phyloP scores from a whole-genome alignment of 202 grass and related monocot species.

The Setaria italica region DNA sequence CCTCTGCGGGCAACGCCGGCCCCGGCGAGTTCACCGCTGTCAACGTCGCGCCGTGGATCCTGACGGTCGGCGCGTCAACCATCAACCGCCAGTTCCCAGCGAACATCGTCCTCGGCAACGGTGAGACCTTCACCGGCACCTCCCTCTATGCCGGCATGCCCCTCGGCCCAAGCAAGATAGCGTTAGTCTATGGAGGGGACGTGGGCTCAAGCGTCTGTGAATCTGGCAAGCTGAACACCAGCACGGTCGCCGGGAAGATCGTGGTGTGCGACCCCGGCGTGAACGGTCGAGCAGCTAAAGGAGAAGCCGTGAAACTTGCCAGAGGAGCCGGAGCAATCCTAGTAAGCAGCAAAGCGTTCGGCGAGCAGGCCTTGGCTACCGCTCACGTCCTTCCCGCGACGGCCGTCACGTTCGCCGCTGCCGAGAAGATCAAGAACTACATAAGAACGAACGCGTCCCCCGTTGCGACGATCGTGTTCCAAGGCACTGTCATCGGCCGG shows the following conservation, averaged over 20 bases:
- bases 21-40: conserved; percentile 7
- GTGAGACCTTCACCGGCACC: conserved; percentile 13
- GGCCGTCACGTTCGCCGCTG: conserved; percentile 5
- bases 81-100: conserved; percentile 51
- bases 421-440: conserved; percentile 39
- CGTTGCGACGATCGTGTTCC: conserved; percentile 45
- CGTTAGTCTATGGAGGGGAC: conserved; percentile 40
- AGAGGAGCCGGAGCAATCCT: conserved; percentile 50
- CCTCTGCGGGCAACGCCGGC: conserved; percentile 45
- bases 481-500: conserved; percentile 39
- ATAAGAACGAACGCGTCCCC: background rate
- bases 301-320: conserved; percentile 37
- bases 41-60: conserved; percentile 51
- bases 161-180: background rate
- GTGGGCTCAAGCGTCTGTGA: conserved; percentile 35
- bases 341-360: background rate
- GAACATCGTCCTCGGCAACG: conserved; percentile 41
- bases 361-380: conserved; percentile 14
- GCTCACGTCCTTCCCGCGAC: conserved; percentile 38
- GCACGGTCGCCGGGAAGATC: conserved; percentile 50
- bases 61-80: conserved; percentile 55
- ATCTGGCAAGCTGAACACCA: conserved; percentile 29
- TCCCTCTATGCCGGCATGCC: conserved; percentile 29
- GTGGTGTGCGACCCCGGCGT: conserved; percentile 47
- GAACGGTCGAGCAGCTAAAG: conserved; percentile 19